Evolutionary conservation across 805 yeast genomes (phyloP).

Genomic region (Kodamaea jinghongensis): DNA sequence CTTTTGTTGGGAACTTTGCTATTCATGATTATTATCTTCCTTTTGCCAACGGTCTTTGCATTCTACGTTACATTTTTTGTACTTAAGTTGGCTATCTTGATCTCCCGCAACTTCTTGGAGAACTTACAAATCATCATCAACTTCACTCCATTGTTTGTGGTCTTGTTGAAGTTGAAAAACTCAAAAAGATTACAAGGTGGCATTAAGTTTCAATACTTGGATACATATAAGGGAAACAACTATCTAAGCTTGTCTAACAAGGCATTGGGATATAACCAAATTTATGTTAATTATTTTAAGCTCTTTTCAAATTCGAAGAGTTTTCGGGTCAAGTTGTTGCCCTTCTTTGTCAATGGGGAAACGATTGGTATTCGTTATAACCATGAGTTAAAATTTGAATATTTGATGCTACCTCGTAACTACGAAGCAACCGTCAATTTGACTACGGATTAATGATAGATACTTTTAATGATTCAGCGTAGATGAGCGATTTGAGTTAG

Average conservation of each 20-base stretch:
- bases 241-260: constrained; percentile 35
- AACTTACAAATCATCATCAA: constrained; percentile 62
- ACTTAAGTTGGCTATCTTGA: constrained; percentile 51
- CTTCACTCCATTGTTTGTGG: constrained; percentile 83
- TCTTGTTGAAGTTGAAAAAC: constrained; percentile 76
- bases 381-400: constrained; percentile 26
- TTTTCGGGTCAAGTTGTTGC: constrained; percentile 21
- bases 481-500: no score
- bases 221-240: constrained; percentile 15
- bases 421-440: constrained; percentile 12
- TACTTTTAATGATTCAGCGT: no score
- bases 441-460: no score
- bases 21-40: constrained; percentile 73
- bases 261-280: constrained; percentile 36
- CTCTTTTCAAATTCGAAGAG: constrained; percentile 29
- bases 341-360: constrained; percentile 27
- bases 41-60: constrained; percentile 84
- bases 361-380: constrained; percentile 23
- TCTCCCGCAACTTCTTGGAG: constrained; percentile 52
- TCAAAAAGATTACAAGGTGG: constrained; percentile 62
- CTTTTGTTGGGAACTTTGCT: constrained; percentile 82
- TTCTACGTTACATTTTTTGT: constrained; percentile 75
- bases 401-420: constrained; percentile 36
- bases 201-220: constrained; percentile 30
- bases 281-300: constrained; percentile 29